These are phyloP conservation scores for Annona cherimola DNA, from an alignment of 164 flowering plant species.

Conservation along the genomic window DNA sequence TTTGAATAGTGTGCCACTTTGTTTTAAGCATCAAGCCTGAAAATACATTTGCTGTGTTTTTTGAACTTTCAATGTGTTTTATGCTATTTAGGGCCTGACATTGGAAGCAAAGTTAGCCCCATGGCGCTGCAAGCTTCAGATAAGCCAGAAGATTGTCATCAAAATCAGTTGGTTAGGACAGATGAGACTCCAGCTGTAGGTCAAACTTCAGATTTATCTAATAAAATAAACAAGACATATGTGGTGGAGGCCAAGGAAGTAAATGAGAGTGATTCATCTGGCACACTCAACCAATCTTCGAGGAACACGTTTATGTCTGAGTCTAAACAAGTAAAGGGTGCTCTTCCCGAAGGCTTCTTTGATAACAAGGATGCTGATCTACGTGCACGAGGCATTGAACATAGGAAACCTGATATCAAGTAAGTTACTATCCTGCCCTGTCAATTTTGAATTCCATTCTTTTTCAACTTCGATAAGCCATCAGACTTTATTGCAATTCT, in stretches of 20 bases:
- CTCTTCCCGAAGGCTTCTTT: conserved; percentile 89
- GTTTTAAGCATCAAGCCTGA: not conserved
- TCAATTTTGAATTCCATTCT: not conserved
- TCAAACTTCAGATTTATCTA: conserved; percentile 8
- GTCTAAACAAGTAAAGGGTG: conserved; percentile 53
- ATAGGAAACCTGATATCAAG: conserved; percentile 80
- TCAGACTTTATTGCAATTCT: too few species aligned
- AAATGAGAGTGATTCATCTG: conserved; percentile 17
- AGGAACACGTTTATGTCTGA: conserved; percentile 28
- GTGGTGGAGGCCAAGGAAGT: conserved; percentile 9
- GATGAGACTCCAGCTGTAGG: conserved; percentile 12
- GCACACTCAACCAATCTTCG: conserved; percentile 17
- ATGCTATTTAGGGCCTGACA: conserved; percentile 1
- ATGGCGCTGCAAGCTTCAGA: conserved; percentile 6
- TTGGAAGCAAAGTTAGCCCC: conserved; percentile 7
- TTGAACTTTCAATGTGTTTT: not conserved
- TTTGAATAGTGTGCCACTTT: not conserved
- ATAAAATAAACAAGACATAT: conserved; percentile 15
- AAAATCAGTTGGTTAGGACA: conserved; percentile 3
- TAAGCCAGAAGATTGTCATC: conserved; percentile 15
- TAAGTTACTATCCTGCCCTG: conserved; percentile 27
- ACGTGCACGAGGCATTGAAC: conserved; percentile 89
- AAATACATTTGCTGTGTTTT: not conserved
- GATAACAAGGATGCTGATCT: conserved; percentile 93
- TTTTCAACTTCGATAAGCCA: too few species aligned